A percentile compares a stretch with the other conserved stretches of the same genome.
Evolutionary conservation across 2,329 filamentous ascomycete species (phyloP).

Genomic region (Amphichorda felina): DNA sequence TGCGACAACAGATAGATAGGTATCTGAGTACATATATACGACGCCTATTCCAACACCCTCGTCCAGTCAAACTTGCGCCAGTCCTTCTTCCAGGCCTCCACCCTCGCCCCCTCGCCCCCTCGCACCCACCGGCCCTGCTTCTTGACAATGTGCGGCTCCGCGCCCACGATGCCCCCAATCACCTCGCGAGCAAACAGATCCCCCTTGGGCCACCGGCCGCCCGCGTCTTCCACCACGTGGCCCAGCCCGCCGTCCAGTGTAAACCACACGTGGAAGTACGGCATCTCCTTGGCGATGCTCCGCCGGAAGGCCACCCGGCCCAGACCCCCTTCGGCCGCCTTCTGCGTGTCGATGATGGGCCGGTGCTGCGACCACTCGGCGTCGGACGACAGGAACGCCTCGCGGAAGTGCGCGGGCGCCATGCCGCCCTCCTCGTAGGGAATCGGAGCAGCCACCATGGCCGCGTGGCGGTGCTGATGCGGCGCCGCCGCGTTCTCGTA

Average conservation of each 20-base stretch:
- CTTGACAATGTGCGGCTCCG: slow-evolving; percentile 72
- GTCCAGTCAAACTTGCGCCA: slow-evolving; percentile 95
- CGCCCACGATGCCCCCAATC: slow-evolving; percentile 83
- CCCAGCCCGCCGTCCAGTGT: slow-evolving; percentile 82
- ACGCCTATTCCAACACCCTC: slow-evolving; percentile 37
- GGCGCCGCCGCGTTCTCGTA: slow-evolving; percentile 92
- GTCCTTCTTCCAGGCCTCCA: slow-evolving; percentile 67
- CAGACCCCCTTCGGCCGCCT: slow-evolving; percentile 52
- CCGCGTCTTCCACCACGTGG: slow-evolving; percentile 85
- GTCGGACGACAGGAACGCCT: slow-evolving; percentile 79
- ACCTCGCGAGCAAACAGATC: slow-evolving; percentile 90
- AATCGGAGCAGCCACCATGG: slow-evolving; percentile 75
- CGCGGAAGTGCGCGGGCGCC: slow-evolving; percentile 87
- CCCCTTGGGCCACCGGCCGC: slow-evolving; percentile 72
- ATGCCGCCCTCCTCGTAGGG: slow-evolving; percentile 86
- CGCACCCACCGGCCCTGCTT: slow-evolving; percentile 78
- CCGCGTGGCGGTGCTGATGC: slow-evolving; percentile 68
- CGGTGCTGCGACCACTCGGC: slow-evolving; percentile 94
- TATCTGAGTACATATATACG: no score
- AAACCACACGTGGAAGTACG: slow-evolving; percentile 98
- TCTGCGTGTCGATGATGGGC: slow-evolving; percentile 82
- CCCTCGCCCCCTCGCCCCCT: slow-evolving; percentile 52
- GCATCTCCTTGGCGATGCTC: slow-evolving; percentile 85
- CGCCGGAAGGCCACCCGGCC: slow-evolving; percentile 75
- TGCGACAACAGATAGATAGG: no score